phyloP scores from a whole-genome alignment of 495 filamentous ascomycete genomes.

The Penicillium flavigenum region DNA sequence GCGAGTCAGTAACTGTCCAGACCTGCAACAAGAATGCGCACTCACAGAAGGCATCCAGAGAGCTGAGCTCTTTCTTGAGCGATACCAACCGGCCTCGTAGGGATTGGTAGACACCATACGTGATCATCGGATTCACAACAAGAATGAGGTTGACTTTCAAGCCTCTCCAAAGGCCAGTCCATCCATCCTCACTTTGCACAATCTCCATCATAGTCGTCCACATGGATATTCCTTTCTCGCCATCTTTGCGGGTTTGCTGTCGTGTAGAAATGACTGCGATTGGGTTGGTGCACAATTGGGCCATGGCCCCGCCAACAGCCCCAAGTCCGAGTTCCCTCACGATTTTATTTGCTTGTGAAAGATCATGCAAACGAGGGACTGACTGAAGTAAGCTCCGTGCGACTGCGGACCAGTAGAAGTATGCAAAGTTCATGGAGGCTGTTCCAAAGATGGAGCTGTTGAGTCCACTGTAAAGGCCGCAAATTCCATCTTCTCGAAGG shows the following conservation, averaged over 20 bases:
- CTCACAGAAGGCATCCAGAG: slow-evolving; percentile 71
- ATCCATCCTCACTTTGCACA: slow-evolving; percentile 75
- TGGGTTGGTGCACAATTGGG: slow-evolving; percentile 86
- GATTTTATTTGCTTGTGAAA: slow-evolving; percentile 13
- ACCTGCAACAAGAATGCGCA: too few species aligned
- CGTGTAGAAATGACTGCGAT: slow-evolving; percentile 87
- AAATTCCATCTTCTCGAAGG: slow-evolving; percentile 15
- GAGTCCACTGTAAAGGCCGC: slow-evolving; percentile 17
- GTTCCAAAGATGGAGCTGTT: slow-evolving; percentile 18
- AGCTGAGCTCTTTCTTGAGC: slow-evolving; percentile 56
- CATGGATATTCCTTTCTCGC: slow-evolving; percentile 26
- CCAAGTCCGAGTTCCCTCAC: slow-evolving; percentile 55
- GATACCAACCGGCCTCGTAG: too few species aligned
- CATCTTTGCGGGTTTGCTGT: slow-evolving; percentile 69
- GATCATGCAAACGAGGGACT: not conserved
- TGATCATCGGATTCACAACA: slow-evolving; percentile 88
- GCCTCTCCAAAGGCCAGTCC: slow-evolving; percentile 65
- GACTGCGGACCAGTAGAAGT: slow-evolving; percentile 23
- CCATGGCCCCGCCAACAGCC: slow-evolving; percentile 77
- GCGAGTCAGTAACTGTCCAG: too few species aligned
- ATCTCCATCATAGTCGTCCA: slow-evolving; percentile 79
- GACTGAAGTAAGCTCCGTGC: slow-evolving; percentile 10
- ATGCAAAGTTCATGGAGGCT: slow-evolving; percentile 24
- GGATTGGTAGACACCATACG: slow-evolving; percentile 78
- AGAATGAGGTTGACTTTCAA: slow-evolving; percentile 49